phyloP scores from a whole-genome alignment of 148 eudicot species.

The Pharnaceum exiguum region DNA sequence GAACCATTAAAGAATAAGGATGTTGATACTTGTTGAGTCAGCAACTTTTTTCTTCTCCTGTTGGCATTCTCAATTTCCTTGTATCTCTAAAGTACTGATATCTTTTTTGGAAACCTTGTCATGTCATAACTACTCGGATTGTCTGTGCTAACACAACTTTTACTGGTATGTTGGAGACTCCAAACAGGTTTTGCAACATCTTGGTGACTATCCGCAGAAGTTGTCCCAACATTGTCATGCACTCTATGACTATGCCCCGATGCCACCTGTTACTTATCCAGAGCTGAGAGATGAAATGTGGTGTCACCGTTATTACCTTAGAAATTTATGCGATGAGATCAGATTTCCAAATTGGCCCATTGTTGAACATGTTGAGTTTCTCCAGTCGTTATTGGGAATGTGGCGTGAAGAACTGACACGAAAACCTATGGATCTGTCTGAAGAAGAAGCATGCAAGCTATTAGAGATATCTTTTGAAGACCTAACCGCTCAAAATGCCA shows the following conservation, averaged over 20 bases:
- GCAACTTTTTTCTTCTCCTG: neutral
- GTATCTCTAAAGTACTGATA: neutral
- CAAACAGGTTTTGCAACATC: conserved; percentile 91
- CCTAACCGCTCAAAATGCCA: conserved; percentile 60
- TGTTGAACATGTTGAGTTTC: conserved; percentile 98
- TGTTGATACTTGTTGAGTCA: neutral
- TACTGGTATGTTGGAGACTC: no score
- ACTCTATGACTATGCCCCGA: conserved; percentile 97
- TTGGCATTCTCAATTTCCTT: neutral
- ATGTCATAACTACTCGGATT: neutral
- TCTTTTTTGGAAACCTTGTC: neutral
- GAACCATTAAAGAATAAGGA: no score
- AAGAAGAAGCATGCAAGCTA: conserved; percentile 97
- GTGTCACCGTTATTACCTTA: conserved; percentile 98
- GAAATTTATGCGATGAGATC: conserved; percentile 94
- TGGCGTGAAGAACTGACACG: conserved; percentile 99
- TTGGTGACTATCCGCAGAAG: conserved; percentile 98
- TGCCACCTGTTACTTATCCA: conserved; percentile 98
- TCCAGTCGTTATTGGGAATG: conserved; percentile 93
- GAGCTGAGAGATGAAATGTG: conserved; percentile 98
- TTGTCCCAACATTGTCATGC: conserved; percentile 92
- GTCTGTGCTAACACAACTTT: conserved; percentile 4
- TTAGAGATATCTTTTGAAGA: conserved; percentile 85
- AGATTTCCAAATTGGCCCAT: conserved; percentile 97
- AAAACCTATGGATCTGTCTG: conserved; percentile 99